Conservation (phyloP, 805 yeast species). For the Lachancea quebecensis region DNA sequence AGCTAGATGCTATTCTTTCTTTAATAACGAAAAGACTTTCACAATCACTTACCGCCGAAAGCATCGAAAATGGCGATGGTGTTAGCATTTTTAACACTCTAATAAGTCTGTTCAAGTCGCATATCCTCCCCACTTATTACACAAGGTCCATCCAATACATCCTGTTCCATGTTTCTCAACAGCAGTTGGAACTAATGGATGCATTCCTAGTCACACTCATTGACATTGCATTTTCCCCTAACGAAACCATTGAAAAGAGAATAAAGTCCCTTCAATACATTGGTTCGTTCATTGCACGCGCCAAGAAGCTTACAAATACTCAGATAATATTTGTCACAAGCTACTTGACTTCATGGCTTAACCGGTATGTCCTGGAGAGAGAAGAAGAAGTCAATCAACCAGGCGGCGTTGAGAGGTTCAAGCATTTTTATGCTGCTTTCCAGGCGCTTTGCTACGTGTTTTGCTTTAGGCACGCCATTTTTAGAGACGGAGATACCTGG, state of each 20-base stretch:
- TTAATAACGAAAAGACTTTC: slow-evolving; percentile 48
- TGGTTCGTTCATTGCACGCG: slow-evolving; percentile 85
- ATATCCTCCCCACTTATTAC: slow-evolving; percentile 84
- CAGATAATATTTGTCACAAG: slow-evolving; percentile 81
- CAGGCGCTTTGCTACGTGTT: slow-evolving; percentile 88
- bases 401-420: slow-evolving; percentile 84
- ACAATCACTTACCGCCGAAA: slow-evolving; percentile 42
- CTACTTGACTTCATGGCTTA: slow-evolving; percentile 77
- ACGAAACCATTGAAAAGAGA: slow-evolving; percentile 64
- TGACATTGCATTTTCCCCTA: slow-evolving; percentile 70
- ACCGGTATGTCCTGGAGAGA: slow-evolving; percentile 72
- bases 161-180: slow-evolving; percentile 73
- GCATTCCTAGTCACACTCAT: slow-evolving; percentile 74
- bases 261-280: slow-evolving; percentile 88
- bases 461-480: slow-evolving; percentile 70
- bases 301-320: slow-evolving; percentile 57
- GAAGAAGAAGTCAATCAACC: slow-evolving; percentile 68
- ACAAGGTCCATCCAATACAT: slow-evolving; percentile 84
- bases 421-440: slow-evolving; percentile 81
- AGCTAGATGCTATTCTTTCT: slow-evolving; percentile 64
- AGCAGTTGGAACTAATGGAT: slow-evolving; percentile 75
- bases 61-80: slow-evolving; percentile 55
- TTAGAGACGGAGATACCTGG: slow-evolving; percentile 53
- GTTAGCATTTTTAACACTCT: slow-evolving; percentile 65
- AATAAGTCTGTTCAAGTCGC: slow-evolving; percentile 69